These are phyloP conservation scores for Suhomyces prunicola DNA, from an alignment of 805 yeast genomes.

Conservation along the genomic window DNA sequence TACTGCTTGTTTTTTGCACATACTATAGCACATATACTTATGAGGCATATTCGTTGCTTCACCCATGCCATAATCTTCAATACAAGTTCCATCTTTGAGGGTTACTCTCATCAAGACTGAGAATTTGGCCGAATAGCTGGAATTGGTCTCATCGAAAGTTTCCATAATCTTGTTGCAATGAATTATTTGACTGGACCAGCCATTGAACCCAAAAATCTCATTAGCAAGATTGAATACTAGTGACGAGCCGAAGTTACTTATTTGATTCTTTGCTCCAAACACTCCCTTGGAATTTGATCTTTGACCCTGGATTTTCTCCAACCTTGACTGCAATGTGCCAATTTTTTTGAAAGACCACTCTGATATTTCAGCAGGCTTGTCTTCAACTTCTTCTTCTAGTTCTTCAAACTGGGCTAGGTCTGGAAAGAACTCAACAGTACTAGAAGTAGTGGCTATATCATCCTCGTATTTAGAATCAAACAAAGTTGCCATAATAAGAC, in stretches of 20 bases:
- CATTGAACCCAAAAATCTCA: constrained; percentile 53
- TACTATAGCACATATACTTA: constrained; percentile 32
- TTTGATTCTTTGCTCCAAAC: neutral
- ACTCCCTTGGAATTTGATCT: constrained; percentile 10
- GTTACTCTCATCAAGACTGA: constrained; percentile 32
- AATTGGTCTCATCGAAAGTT: constrained; percentile 20
- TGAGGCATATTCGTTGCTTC: constrained; percentile 29
- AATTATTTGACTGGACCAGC: constrained; percentile 51
- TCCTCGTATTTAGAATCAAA: constrained; percentile 8
- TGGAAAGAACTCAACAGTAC: constrained; percentile 21
- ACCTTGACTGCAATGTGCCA: constrained; percentile 46
- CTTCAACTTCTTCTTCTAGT: constrained; percentile 4
- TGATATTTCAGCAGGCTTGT: constrained; percentile 18
- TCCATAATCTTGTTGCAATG: constrained; percentile 16
- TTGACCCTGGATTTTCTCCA: constrained; percentile 34
- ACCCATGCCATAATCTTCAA: constrained; percentile 40
- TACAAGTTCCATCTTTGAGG: constrained; percentile 43
- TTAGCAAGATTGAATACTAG: constrained; percentile 45
- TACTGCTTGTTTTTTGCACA: constrained; percentile 47
- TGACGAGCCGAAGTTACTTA: constrained; percentile 5
- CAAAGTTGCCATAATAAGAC: neutral
- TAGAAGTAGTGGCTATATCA: constrained; percentile 4
- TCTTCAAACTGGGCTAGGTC: constrained; percentile 20
- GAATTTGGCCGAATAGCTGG: constrained; percentile 20
- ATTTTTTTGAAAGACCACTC: constrained; percentile 48